Percentiles rank a stretch among this genome's conserved stretches.
These are phyloP conservation scores for Raffaelea arxii DNA, from an alignment of 2,329 filamentous ascomycete species.

Conservation along the genomic window DNA sequence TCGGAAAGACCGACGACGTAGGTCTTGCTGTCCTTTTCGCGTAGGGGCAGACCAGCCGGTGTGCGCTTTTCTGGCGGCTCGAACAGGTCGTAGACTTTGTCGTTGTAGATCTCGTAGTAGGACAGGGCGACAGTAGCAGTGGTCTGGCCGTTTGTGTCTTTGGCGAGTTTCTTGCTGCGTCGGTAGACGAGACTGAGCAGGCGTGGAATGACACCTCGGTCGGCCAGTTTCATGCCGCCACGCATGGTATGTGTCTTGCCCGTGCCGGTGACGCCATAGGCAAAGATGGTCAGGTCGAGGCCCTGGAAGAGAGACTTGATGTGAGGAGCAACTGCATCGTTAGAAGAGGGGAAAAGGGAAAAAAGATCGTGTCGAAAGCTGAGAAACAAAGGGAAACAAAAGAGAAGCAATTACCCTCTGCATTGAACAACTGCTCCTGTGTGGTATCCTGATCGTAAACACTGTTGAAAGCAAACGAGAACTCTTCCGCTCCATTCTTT, in stretches of 20 bases:
- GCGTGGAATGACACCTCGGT: constrained; percentile 79
- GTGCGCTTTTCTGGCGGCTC: constrained; percentile 82
- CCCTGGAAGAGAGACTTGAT: constrained; percentile 88
- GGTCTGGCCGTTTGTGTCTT: constrained; percentile 63
- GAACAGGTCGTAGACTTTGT: constrained; percentile 87
- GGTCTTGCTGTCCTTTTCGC: constrained; percentile 80
- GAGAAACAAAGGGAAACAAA: background rate
- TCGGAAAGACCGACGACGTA: constrained; percentile 81
- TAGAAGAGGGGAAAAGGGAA: background rate
- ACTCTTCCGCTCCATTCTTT: constrained; percentile 84
- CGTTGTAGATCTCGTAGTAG: constrained; percentile 97
- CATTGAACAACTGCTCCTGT: constrained; percentile 81
- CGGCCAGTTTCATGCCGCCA: constrained; percentile 74
- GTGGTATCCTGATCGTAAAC: constrained; percentile 75
- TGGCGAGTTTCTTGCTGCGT: constrained; percentile 72
- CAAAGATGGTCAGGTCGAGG: constrained; percentile 80
- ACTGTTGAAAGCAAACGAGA: constrained; percentile 88
- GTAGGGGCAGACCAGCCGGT: constrained; percentile 66
- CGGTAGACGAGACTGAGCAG: constrained; percentile 80
- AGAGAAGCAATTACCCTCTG: constrained; percentile 47
- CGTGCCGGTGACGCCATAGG: constrained; percentile 86
- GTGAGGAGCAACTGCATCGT: constrained; percentile 64
- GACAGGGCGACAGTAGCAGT: constrained; percentile 67
- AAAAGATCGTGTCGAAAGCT: background rate
- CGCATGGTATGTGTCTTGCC: constrained; percentile 97